Evolutionary conservation across 306 rosid genomes (phyloP), one percentile per base, ranked within the genome.

Genomic region (Medicago ruthenica): DNA sequence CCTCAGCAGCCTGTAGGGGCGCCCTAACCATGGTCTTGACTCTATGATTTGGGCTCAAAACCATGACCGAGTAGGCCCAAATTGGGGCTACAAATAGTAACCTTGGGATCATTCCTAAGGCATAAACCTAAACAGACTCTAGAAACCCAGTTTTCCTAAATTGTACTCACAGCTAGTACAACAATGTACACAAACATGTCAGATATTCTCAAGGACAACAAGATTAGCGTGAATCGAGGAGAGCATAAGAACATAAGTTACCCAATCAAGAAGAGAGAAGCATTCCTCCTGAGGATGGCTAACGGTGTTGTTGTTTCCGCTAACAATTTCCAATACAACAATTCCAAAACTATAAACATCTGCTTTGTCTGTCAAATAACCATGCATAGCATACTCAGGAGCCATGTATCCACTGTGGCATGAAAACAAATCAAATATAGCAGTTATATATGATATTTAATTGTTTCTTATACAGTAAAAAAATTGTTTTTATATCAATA

Each of bases 331-430:
- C 78, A 79, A 79, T 0, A 55, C 61, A 5, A 88, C 83, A n/a
- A 92, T 70, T 17, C 91, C 96, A 24, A 86, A 92, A 69, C 40
- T 92, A 50, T 89, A 92, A 0, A 89, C 97, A 76, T 89, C 96
- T 20, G 89, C 93, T 71, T 92, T 92, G 27, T 90, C 85, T 0
- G 92, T 87, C 53, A 91, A 82, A 71, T 91, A 81, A 65, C 97
- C 92, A 9, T 85, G 84, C 94, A 87, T 84, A 1, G 91, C 88
- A 45, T 87, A 90, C 74, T 86, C 88, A 2, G 87, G 87, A 34
- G 92, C 90, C 77, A 85, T 82, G 53, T 90, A 85, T 8, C 88
- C 88, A 39, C 87, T 85, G 71, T 76, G 64, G 3, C 18, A 66
- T 82, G 14, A 74, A 58, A 63, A 37, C 55, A 18, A 22, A 75